Conservation (phyloP, 208 protist genomes). For the Novymonas esmeraldas region DNA sequence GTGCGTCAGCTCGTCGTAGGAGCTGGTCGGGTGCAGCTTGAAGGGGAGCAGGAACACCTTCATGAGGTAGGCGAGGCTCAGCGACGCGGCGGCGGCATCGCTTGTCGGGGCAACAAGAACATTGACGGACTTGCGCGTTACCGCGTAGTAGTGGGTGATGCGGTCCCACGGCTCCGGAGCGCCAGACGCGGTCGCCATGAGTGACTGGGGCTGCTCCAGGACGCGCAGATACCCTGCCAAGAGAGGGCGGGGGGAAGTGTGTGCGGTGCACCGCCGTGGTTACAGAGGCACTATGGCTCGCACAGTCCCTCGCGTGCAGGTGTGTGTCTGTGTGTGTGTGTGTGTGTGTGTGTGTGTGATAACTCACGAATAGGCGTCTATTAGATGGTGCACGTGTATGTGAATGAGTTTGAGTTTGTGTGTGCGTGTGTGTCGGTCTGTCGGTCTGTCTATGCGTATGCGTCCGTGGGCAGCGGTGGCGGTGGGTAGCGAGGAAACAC, state of each 20-base stretch:
- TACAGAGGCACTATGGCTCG: too few species aligned
- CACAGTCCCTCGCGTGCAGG: too few species aligned
- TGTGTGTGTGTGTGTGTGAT: slow-evolving; percentile 1
- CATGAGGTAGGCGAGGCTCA: slow-evolving; percentile 70
- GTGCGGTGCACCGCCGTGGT: too few species aligned
- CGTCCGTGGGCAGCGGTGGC: too few species aligned
- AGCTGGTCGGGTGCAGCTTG: slow-evolving; percentile 73
- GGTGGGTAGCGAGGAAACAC: too few species aligned
- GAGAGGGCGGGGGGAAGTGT: too few species aligned
- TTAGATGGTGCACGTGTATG: too few species aligned
- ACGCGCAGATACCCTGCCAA: too few species aligned
- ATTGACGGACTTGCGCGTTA: slow-evolving; percentile 70
- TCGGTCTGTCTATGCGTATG: too few species aligned
- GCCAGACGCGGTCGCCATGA: slow-evolving; percentile 20
- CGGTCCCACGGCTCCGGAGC: slow-evolving; percentile 62
- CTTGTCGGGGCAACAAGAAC: slow-evolving; percentile 69
- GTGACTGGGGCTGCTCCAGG: slow-evolving; percentile 1
- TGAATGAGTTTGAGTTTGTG: too few species aligned
- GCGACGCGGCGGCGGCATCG: slow-evolving; percentile 79
- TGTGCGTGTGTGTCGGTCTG: neutral
- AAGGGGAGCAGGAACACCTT: slow-evolving; percentile 77
- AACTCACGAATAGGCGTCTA: too few species aligned
- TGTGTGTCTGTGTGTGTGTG: slow-evolving; percentile 2
- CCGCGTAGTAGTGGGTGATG: slow-evolving; percentile 64
- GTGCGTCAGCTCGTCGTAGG: slow-evolving; percentile 56